Conservation (phyloP, 2,329 filamentous ascomycete genomes). For the Biscogniauxia mediterranea region DNA sequence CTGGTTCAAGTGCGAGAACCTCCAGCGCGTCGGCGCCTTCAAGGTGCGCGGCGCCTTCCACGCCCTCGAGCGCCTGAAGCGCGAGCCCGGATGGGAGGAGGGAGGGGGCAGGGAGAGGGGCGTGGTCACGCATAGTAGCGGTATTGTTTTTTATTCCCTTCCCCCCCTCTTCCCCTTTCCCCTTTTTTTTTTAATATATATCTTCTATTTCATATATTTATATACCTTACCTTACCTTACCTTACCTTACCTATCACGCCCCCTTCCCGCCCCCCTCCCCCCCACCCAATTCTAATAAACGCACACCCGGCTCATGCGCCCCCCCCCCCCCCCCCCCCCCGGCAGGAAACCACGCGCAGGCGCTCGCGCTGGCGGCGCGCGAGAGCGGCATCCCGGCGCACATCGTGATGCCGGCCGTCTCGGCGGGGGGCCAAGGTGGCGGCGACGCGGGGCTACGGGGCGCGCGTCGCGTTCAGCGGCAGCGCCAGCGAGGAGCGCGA, state of each 20-base stretch:
- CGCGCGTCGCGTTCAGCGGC: constrained; percentile 77
- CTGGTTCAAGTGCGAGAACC: constrained; percentile 96
- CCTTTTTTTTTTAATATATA: not conserved
- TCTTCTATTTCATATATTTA: too few species aligned
- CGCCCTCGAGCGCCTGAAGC: constrained; percentile 68
- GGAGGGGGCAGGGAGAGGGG: constrained; percentile 61
- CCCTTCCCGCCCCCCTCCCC: too few species aligned
- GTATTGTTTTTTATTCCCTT: constrained; percentile 44
- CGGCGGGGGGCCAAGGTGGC: constrained; percentile 82
- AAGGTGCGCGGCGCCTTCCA: constrained; percentile 91
- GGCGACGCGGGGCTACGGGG: constrained; percentile 75
- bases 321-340: not conserved
- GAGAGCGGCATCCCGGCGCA: constrained; percentile 73
- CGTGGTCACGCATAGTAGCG: constrained; percentile 87
- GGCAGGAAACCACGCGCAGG: constrained; percentile 90
- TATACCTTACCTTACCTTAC: too few species aligned
- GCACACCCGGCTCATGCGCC: too few species aligned
- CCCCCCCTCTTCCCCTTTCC: not conserved
- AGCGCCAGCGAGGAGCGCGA: constrained; percentile 79
- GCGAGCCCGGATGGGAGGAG: constrained; percentile 59
- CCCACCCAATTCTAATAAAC: too few species aligned
- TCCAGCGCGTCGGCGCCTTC: constrained; percentile 88
- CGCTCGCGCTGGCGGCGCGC: constrained; percentile 79
- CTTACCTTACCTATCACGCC: too few species aligned
- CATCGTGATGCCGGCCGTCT: constrained; percentile 91